Evolutionary conservation across 306 rosid genomes (phyloP), one percentile per base, ranked within the genome.

Genomic region (Rubus idaeus): DNA sequence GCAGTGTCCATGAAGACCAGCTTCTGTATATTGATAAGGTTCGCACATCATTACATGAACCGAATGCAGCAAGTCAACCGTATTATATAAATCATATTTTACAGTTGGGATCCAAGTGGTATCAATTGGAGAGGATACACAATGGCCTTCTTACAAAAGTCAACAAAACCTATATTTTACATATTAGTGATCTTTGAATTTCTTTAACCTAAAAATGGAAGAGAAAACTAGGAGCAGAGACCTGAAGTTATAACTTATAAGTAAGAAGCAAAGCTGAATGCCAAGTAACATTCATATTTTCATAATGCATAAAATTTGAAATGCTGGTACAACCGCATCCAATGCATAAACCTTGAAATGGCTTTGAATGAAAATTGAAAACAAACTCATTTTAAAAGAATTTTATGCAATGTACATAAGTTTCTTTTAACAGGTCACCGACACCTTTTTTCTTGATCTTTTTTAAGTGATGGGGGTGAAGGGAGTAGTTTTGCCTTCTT

Each of bases 1-100:
- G 84, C 81, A 64, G 91, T 92, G 88, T 87, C 93, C 53, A 90
- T 42, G 91, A 92, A 92, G 73, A 95, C 70, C 84, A 95, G 68
- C 92, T 95, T 95, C 97, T 95, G 89, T 10, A 78, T 37, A 70
- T 73, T 30, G 73, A 75, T 81, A 77, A 52, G 39, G 46, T 21
- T 44, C 65, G 76, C 66, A 58, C 17, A 57, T 75, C 42, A 42
- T 4, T 42, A 57, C 67, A 12, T 5, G 66, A 47, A 71, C 78
- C 46, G 5, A 60, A 47, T 47, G 83, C 46, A 75, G 11, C 44
- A 9, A 61, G 9, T 23, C 16, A 9, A 42, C 46, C 5, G 3
- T n/a, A 55, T 18, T 5, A 52, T 47, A 18, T 14, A 6, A 30
- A 30, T 50, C 55, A 50, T 50, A 50, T 13, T 12, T 50, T 50